Base-by-base conservation (phyloP, 768 basidiomycete species). In the Amylocystis lapponica region DNA sequence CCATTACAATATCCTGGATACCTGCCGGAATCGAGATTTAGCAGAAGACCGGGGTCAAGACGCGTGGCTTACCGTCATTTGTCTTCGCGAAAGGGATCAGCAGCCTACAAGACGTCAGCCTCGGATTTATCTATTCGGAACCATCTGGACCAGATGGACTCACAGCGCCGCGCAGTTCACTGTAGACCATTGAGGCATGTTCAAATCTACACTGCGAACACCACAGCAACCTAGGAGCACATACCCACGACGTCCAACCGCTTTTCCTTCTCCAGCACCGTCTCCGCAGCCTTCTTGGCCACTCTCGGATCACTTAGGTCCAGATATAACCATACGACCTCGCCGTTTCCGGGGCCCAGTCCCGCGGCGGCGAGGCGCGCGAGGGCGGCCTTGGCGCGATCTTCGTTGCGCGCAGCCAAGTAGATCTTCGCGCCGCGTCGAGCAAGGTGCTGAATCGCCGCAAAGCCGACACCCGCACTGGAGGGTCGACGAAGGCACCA, bases 351-450 rank as follows among this genome's bases (percentile, higher is more conserved):
- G 1, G 67, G 63, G 4, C 51, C 66, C 1, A 76, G 49, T 0
- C 73, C 76, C 31, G 73, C 73, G 3, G 46, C 46, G 27, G 70
- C 57, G 29, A 83, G 59, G 23, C 62, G 55, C 20, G 60, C 63
- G n/a, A 81, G 72, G 2, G 78, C 78, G 6, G 55, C 70, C 17
- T 57, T 64, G 7, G 74, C 79, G 36, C 62, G 67, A 13, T 51
- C 50, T 48, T 74, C 71, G 48, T 65, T 69, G 14, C 79, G 69
- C 6, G 76, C 72, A 0, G 69, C 75, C 48, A 83, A 67, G 49
- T 81, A 81, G 5, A 81, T 75, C 50, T 75, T 81, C 4, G 79
- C 78, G 13, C 79, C 78, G 7, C 61, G 65, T 6, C 66, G 64
- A 0, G 70, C 76, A 16, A 83, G 71, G 48, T 72, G 69, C 39